Base-by-base conservation (phyloP, 2,329 filamentous ascomycete species). In the Exutisphaerella laricina region DNA sequence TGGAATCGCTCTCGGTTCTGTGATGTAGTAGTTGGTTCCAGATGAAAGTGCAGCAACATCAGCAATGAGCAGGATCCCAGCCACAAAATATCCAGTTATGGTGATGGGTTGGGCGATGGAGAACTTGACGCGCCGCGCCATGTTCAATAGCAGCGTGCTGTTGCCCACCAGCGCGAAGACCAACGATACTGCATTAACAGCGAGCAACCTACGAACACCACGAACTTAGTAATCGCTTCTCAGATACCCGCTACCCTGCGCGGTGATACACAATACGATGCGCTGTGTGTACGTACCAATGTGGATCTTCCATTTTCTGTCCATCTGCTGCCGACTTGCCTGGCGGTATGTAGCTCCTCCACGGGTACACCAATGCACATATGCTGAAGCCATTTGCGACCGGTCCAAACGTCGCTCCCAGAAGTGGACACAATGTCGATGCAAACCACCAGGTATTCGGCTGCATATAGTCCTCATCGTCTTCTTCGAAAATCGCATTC, bases 381-480 rank as follows among this genome's bases (percentile, higher is more conserved):
- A 68, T 61, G 32, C 56, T 66, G 56, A 67, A 66, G 23, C 59
- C 59, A 39, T 50, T 63, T 21, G 65, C 63, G 17, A 67, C 56
- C 12, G 65, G 66, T 1, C 65, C 65, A 31, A 67, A 66, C 1
- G 63, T 66, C 50, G 67, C 67, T 3, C 77, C 77, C 25, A 79
- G 64, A 3, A 80, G 63, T 10, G 78, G 78, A 53, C 73, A 74
- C 22, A 70, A 74, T 6, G 77, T 80, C 14, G 72, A 77, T 2
- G 76, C 75, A 55, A 80, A 75, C 77, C 77, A 81, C 75, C 76
- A 80, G 42, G 70, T 68, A 32, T 39, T 54, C 5, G 50, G 72
- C 42, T 70, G 66, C 5, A 69, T 55, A 43, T 65, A 70, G 33
- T 71, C 60, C 20, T 64, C 57, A 23, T 68, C 53, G 1, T 64